Evolutionary conservation across 306 rosid species (phyloP).

Genomic region (Rubus parviflorus): DNA sequence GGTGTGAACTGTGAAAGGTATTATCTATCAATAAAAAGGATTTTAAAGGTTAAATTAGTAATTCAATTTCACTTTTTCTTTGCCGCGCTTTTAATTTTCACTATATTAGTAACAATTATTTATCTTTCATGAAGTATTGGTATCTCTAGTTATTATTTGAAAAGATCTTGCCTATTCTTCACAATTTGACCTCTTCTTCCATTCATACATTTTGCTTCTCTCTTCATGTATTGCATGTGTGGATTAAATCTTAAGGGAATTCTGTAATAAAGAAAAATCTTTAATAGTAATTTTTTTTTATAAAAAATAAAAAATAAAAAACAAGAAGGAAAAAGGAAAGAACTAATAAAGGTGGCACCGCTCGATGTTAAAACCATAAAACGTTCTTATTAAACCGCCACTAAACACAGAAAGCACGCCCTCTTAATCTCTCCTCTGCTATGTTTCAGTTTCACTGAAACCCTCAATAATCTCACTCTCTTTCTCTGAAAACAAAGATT

Average conservation of each 20-base stretch:
- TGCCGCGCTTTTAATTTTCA: not conserved
- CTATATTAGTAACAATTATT: not conserved
- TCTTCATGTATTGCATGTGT: not conserved
- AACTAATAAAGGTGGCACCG: not conserved
- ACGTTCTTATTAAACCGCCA: constrained; percentile 1
- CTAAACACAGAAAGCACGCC: not conserved
- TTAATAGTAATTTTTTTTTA: not conserved
- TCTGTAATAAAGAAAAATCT: not conserved
- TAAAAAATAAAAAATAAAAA: not conserved
- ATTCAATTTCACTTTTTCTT: not conserved
- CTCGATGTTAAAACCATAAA: not conserved
- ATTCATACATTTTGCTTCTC: not conserved
- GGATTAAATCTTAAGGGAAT: not conserved
- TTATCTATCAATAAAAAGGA: too few species aligned
- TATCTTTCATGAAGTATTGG: rapidly evolving
- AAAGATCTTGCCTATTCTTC: not conserved
- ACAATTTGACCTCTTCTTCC: not conserved
- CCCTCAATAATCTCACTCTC: not conserved
- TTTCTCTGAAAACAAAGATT: not conserved
- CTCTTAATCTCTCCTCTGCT: not conserved
- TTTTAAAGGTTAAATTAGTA: not conserved
- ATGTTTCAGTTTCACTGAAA: not conserved
- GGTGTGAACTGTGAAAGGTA: too few species aligned
- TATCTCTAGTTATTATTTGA: not conserved
- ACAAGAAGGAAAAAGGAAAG: not conserved